phyloP scores from a whole-genome alignment of 75 land plant species.

The Larix kaempferi region DNA sequence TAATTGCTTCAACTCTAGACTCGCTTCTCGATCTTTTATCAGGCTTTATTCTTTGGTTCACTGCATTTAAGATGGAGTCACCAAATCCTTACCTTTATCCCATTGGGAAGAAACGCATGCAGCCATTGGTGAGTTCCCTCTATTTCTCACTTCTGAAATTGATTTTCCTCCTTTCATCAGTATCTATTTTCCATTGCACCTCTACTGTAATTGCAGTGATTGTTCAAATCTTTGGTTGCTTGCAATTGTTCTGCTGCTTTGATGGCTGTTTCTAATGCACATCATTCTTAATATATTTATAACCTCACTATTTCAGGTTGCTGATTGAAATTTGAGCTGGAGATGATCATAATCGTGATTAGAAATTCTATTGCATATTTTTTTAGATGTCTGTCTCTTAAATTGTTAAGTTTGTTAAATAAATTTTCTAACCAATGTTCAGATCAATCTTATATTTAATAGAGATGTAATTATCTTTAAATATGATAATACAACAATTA shows the following conservation, averaged over 20 bases:
- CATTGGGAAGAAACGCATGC: constrained; percentile 94
- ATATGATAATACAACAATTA: no score
- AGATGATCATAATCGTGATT: no score
- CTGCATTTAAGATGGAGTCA: constrained; percentile 77
- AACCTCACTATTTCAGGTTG: no score
- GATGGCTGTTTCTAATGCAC: background rate
- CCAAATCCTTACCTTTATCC: constrained; percentile 89
- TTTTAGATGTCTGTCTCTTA: no score
- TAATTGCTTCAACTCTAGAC: constrained; percentile 96
- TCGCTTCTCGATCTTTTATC: constrained; percentile 92
- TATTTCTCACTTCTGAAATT: background rate
- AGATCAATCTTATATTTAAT: no score
- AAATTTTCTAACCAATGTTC: no score
- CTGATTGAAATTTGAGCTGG: no score
- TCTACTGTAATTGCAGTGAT: background rate
- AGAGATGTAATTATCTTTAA: no score
- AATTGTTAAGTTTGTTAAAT: no score
- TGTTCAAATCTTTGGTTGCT: background rate
- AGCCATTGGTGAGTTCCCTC: constrained; percentile 70
- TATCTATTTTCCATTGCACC: background rate
- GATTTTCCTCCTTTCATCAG: background rate
- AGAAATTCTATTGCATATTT: no score
- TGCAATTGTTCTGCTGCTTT: background rate
- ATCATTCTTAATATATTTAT: no score
- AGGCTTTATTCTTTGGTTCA: constrained; percentile 93